Evolutionary conservation across 495 filamentous ascomycete species (phyloP).

Genomic region (Aspergillus steynii): DNA sequence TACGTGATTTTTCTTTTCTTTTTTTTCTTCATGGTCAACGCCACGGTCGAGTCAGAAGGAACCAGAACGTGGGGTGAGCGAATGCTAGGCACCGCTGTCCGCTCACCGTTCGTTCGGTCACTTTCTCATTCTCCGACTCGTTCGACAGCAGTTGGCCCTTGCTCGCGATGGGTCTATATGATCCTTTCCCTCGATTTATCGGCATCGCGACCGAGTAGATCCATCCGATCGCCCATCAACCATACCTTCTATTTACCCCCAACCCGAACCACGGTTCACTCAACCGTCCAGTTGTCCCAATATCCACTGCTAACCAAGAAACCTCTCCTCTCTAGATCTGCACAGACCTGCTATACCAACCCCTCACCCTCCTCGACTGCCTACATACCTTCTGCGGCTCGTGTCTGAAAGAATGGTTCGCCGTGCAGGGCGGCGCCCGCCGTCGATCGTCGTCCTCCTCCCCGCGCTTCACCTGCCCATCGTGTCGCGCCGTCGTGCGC

Average conservation of each 20-base stretch:
- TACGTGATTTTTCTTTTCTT: slow-evolving; percentile 46
- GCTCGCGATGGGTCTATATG: too few relatives aligned
- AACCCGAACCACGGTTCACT: not conserved
- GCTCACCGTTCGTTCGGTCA: slow-evolving; percentile 2
- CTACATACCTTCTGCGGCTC: slow-evolving; percentile 96
- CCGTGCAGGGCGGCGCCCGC: slow-evolving; percentile 53
- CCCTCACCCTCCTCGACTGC: slow-evolving; percentile 93
- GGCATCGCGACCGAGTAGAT: not conserved
- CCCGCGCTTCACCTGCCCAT: slow-evolving; percentile 79
- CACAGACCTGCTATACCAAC: slow-evolving; percentile 92
- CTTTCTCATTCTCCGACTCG: too few relatives aligned
- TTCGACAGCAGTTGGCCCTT: not conserved
- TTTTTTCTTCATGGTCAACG: not conserved
- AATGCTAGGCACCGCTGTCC: slow-evolving; percentile 11
- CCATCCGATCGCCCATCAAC: not conserved
- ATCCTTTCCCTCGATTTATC: not conserved
- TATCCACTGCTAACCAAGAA: slow-evolving; percentile 14
- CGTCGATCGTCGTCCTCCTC: slow-evolving; percentile 44
- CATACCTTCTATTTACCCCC: not conserved
- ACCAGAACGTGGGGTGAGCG: slow-evolving; percentile 7
- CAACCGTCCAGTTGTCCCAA: not conserved
- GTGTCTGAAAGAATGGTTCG: slow-evolving; percentile 94
- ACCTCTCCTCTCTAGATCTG: slow-evolving; percentile 67
- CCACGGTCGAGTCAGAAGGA: slow-evolving; percentile 1
- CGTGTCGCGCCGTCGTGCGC: slow-evolving; percentile 82